Base-by-base conservation (phyloP, 176 grass and related monocot genomes). In the Oryza longistaminata region DNA sequence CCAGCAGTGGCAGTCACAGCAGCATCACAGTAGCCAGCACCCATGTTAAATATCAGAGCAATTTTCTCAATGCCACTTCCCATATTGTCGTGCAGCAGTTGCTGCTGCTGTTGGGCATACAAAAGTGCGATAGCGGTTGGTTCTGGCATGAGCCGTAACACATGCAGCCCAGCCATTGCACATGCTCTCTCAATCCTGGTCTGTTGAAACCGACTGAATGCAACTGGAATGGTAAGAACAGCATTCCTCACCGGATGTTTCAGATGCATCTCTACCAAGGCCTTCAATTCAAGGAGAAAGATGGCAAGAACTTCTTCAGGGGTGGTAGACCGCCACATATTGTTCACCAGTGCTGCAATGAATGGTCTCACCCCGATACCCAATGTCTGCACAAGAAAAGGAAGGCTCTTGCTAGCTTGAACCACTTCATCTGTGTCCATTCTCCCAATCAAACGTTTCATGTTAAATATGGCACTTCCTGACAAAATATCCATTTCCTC, bases 381-480 rank as follows among this genome's bases (percentile, higher is more conserved):
- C 78, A 94, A 39, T 9, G 90, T 94, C 75, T 94, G 93, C 71
- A 94, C 87, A 19, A 94, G 87, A 44, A 92, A 94, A 61, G 93
- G 93, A 61, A 94, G 90, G 46, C 27, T 8, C 79, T 94, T 92
- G 75, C 93, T 90, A 58, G 81, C 90, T 83, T 88, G 90, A 92
- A 94, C 90, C 42, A 94, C 88, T 83, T 88, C 87, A 82, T 94
- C 87, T 6, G 87, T 94, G 53, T 94, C 93, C 85, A 85, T 85
- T 77, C 90, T 82, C 13, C 93, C 93, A 39, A 94, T 86, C 26
- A 94, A 61, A 14, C 90, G 85, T 45, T 94, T 94, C 89, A 90
- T 87, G 62, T 94, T 94, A 33, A 94, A 94, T 81, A 94, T 90
- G 9, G 90, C 93, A 81, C 85, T 94, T 90, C 93, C 90, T 65